phyloP scores from a whole-genome alignment of 139 green algal genomes.

The Edaphochlamys debaryana region DNA sequence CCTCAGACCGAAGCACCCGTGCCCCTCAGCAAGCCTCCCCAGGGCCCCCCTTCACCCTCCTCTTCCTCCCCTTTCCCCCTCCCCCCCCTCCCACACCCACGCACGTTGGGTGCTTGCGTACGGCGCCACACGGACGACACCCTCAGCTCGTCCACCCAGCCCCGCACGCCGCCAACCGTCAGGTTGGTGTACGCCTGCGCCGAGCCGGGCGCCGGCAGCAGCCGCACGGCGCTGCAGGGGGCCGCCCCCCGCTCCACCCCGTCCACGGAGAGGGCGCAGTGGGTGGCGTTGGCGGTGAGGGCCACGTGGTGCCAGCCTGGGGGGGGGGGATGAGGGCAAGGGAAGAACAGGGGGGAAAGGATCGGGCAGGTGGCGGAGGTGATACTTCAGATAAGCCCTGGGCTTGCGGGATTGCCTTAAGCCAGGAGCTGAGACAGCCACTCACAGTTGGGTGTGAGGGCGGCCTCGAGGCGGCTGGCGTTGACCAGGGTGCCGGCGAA shows the following conservation, averaged over 20 bases:
- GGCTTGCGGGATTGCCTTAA: too few species aligned
- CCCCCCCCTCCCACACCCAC: too few species aligned
- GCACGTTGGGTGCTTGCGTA: too few species aligned
- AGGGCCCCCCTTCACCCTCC: too few species aligned
- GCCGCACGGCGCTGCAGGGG: conserved; percentile 10
- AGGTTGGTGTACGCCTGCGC: not conserved
- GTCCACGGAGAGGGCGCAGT: conserved; percentile 28
- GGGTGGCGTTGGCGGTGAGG: conserved; percentile 26
- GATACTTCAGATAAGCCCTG: too few species aligned
- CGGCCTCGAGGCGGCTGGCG: conserved; percentile 1
- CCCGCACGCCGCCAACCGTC: conserved; percentile 8
- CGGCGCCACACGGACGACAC: conserved; percentile 6
- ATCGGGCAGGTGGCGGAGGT: too few species aligned
- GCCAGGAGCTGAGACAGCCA: too few species aligned
- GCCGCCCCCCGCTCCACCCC: conserved; percentile 11
- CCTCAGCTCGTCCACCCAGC: conserved; percentile 40
- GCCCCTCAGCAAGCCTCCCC: too few species aligned
- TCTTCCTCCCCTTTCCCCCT: too few species aligned
- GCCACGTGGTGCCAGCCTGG: conserved; percentile 38
- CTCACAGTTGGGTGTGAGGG: not conserved
- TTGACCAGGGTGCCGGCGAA: conserved; percentile 6
- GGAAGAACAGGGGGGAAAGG: too few species aligned
- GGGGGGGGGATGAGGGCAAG: too few species aligned
- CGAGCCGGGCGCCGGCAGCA: conserved; percentile 2
- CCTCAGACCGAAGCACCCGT: too few species aligned